These are phyloP conservation scores for Paracoccidioides lutzii DNA, from an alignment of 2,329 filamentous ascomycete species.

Conservation along the genomic window DNA sequence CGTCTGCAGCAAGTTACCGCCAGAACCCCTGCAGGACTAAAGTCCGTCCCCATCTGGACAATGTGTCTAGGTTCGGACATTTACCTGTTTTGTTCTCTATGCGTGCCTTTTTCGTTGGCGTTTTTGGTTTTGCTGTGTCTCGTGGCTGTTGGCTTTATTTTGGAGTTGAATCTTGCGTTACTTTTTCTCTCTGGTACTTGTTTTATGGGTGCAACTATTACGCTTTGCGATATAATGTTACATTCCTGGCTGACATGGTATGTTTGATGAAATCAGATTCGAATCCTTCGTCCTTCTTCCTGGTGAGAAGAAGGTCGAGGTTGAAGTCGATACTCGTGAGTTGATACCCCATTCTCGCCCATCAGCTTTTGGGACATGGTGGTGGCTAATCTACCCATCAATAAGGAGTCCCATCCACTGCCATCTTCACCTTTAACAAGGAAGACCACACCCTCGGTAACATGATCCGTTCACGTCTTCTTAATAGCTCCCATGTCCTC, in stretches of 20 bases:
- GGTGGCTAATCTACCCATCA: neutral
- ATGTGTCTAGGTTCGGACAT: constrained; percentile 8
- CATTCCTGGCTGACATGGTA: neutral
- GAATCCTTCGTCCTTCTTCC: constrained; percentile 81
- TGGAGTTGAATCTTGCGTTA: neutral
- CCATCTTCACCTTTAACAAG: constrained; percentile 89
- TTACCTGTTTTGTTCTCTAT: neutral
- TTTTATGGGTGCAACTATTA: neutral
- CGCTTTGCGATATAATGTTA: neutral
- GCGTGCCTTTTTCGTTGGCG: neutral
- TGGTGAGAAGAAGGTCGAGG: constrained; percentile 86
- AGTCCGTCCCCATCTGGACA: constrained; percentile 10
- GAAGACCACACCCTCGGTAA: constrained; percentile 96
- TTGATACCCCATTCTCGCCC: constrained; percentile 14
- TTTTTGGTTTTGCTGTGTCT: neutral
- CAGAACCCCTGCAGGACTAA: constrained; percentile 10
- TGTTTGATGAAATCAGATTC: constrained; percentile 49
- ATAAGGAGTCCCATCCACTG: constrained; percentile 80
- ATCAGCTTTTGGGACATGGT: neutral
- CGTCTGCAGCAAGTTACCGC: constrained; percentile 10
- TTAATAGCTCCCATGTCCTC: constrained; percentile 68
- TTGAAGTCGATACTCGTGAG: constrained; percentile 79
- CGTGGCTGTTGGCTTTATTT: neutral
- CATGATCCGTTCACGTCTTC: constrained; percentile 71
- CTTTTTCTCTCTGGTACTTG: neutral